Evolutionary conservation across 2,329 filamentous ascomycete genomes (phyloP).

Genomic region (Zasmidium angulare): DNA sequence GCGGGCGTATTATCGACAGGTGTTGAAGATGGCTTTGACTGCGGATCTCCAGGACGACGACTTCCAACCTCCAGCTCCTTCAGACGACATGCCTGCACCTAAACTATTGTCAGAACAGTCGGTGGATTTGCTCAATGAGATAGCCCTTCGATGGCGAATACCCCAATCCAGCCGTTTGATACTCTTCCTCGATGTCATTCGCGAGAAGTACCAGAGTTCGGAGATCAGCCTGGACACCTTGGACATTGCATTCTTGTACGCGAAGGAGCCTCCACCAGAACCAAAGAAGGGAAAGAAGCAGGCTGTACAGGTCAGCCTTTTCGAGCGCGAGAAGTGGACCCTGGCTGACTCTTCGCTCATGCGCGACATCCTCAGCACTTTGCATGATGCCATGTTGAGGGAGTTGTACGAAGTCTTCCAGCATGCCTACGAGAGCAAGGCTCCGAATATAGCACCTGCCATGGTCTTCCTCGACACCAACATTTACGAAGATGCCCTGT

Average conservation of each 20-base stretch:
- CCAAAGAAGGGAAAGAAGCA: constrained; percentile 47
- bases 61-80: constrained; percentile 50
- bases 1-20: constrained; percentile 76
- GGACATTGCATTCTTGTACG: constrained; percentile 77
- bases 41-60: constrained; percentile 59
- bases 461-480: constrained; percentile 81
- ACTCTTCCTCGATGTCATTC: constrained; percentile 78
- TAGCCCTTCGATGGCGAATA: constrained; percentile 85
- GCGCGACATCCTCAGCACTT: constrained; percentile 68
- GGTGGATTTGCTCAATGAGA: constrained; percentile 77
- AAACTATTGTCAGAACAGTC: constrained; percentile 72
- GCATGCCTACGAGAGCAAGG: constrained; percentile 85
- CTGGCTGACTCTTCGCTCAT: constrained; percentile 57
- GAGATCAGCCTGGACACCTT: constrained; percentile 79
- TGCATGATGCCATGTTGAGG: constrained; percentile 80
- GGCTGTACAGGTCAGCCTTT: constrained; percentile 49
- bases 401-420: constrained; percentile 87
- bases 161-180: constrained; percentile 78
- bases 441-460: constrained; percentile 74
- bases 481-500: constrained; percentile 74
- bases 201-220: constrained; percentile 80
- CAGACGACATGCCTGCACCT: constrained; percentile 49
- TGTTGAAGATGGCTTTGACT: constrained; percentile 72
- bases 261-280: constrained; percentile 66
- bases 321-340: constrained; percentile 53